phyloP scores from a whole-genome alignment of 2,329 filamentous ascomycete genomes.

The Rutstroemia sydowiana region DNA sequence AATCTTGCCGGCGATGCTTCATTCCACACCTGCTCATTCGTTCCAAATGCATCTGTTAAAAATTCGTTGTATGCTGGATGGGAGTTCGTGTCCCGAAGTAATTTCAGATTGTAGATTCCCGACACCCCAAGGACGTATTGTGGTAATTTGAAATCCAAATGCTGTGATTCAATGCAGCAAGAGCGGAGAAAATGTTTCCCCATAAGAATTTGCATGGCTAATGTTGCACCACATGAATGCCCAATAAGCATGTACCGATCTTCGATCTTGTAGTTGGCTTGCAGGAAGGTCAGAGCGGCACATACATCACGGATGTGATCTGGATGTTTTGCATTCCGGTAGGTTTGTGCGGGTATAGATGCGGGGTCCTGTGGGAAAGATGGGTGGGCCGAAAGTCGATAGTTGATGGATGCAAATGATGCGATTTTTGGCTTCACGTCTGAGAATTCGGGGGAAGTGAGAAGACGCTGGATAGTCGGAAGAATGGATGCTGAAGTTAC shows the following conservation, averaged over 20 bases:
- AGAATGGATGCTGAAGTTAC: constrained; percentile 40
- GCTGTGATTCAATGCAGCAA: neutral
- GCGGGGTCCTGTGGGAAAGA: constrained; percentile 35
- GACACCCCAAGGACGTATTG: constrained; percentile 39
- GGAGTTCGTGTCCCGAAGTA: constrained; percentile 15
- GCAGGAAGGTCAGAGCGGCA: constrained; percentile 43
- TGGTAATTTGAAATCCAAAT: neutral
- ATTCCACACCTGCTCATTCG: constrained; percentile 43
- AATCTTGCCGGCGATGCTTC: constrained; percentile 28
- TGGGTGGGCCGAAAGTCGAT: constrained; percentile 52
- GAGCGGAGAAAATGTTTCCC: neutral
- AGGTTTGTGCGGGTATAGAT: constrained; percentile 6
- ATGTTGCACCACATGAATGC: constrained; percentile 56
- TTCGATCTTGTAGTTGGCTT: constrained; percentile 38
- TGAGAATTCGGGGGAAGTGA: constrained; percentile 16
- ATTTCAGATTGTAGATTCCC: constrained; percentile 57
- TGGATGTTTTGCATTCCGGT: constrained; percentile 47
- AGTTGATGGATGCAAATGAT: constrained; percentile 59
- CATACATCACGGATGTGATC: constrained; percentile 53
- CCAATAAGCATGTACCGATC: constrained; percentile 48
- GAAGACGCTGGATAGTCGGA: constrained; percentile 38
- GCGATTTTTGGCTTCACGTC: constrained; percentile 36
- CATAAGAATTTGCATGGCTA: constrained; percentile 46
- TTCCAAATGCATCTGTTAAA: constrained; percentile 37
- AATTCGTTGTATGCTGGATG: constrained; percentile 20